Conservation (phyloP, 305 asterid species). For the Fraxinus greggii region DNA sequence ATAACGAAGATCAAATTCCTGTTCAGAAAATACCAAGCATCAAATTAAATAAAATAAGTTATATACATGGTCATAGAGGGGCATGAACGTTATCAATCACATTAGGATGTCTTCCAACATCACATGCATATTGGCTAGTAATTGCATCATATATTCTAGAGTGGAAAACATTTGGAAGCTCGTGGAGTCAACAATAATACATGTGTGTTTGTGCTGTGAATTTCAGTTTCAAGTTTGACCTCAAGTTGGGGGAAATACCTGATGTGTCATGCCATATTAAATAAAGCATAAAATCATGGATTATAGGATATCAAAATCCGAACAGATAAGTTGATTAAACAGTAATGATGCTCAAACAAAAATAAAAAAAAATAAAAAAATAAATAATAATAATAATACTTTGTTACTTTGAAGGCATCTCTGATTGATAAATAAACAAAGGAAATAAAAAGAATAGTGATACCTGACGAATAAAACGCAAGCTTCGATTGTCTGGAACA, state of each 20-base stretch:
- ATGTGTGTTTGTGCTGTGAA: not conserved
- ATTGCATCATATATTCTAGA: slow-evolving; percentile 1
- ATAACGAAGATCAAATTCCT: slow-evolving; percentile 88
- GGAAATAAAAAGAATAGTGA: not conserved
- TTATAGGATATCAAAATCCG: not conserved
- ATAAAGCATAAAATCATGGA: not conserved
- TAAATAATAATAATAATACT: too few relatives aligned
- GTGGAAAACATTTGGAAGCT: not conserved
- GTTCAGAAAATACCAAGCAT: slow-evolving; percentile 28
- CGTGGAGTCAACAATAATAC: not conserved
- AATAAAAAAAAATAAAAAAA: not conserved
- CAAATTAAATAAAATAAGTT: slow-evolving; percentile 9
- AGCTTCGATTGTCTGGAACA: slow-evolving; percentile 73
- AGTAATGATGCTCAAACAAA: not conserved
- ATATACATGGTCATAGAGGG: not conserved
- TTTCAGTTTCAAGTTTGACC: slow-evolving; percentile 9
- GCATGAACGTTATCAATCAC: not conserved
- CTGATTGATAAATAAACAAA: not conserved
- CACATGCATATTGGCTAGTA: slow-evolving; percentile 4
- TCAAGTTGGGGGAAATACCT: not conserved
- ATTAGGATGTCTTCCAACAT: slow-evolving; percentile 12
- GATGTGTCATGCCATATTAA: not conserved
- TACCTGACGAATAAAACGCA: slow-evolving; percentile 92
- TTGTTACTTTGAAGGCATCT: slow-evolving; percentile 3
- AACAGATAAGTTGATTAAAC: not conserved